A percentile compares a stretch with the other conserved stretches of the same genome.
Evolutionary conservation across 345 rosid species (phyloP).

Genomic region (Barbarea vulgaris): DNA sequence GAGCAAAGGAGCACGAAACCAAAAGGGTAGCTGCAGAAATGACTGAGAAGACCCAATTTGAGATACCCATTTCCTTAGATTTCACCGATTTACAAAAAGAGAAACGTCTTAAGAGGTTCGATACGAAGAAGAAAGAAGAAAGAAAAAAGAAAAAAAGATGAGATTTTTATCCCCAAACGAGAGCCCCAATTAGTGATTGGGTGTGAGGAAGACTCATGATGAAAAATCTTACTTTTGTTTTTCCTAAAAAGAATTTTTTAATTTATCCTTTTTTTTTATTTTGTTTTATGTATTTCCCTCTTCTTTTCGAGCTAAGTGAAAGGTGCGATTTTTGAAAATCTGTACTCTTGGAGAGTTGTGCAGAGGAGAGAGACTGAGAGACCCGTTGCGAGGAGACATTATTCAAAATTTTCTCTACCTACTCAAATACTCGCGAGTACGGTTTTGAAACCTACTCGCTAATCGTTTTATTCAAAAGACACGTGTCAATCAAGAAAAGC

Average conservation of each 20-base stretch:
- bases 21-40: slow-evolving; percentile 33
- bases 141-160: background rate
- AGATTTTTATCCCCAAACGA: slow-evolving; percentile 14
- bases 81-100: too few relatives aligned
- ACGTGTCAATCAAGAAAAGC: background rate
- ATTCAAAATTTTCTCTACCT: slow-evolving; percentile 7
- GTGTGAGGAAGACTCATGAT: slow-evolving; percentile 33
- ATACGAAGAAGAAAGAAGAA: background rate
- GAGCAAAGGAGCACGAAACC: slow-evolving; percentile 35
- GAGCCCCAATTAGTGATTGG: slow-evolving; percentile 31
- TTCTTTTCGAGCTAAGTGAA: slow-evolving; percentile 41
- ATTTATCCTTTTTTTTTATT: background rate
- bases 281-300: slow-evolving; percentile 36
- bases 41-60: slow-evolving; percentile 16
- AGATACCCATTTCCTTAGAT: slow-evolving; percentile 15
- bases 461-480: background rate
- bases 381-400: slow-evolving; percentile 31
- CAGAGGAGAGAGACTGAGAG: slow-evolving; percentile 24
- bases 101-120: too few relatives aligned
- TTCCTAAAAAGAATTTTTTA: slow-evolving; percentile 31
- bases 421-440: slow-evolving; percentile 5
- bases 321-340: slow-evolving; percentile 31
- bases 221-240: slow-evolving; percentile 37
- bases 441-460: background rate
- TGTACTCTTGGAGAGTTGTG: slow-evolving; percentile 29